Base-by-base conservation (phyloP, 2,329 filamentous ascomycete species). In the Chalaropsis ovoidea region DNA sequence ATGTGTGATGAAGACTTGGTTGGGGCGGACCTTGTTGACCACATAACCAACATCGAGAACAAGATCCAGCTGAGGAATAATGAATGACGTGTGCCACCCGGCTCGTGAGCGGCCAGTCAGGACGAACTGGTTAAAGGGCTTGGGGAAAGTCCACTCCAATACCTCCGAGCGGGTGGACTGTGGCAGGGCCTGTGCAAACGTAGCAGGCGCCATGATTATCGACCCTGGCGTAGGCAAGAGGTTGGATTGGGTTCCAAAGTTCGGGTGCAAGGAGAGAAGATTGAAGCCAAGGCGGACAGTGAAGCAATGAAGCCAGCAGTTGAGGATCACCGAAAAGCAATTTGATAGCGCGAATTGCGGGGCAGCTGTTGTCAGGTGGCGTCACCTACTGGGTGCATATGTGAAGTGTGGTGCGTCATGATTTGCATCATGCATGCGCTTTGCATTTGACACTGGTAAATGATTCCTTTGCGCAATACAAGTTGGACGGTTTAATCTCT, bases 71-170 rank as follows among this genome's bases (percentile, higher is more conserved):
- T 79, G 76, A 1, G 79, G 78, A 62, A 81, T 75, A 58, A 81
- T 72, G 67, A 81, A 81, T 4, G 78, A 80, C 1, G 79, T 81
- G 71, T 80, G 78, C 79, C 78, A 80, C 15, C 78, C 78, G 6
- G 79, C 79, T 15, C 78, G 76, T 7, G 78, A 80, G 31, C 75
- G 75, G 64, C 79, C 79, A 0, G 77, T 79, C 10, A 81, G 73
- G 3, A 77, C 72, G 65, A 74, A 74, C 61, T 78, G 74, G 62
- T 73, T 71, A 68, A 76, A 73, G 0, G 78, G 78, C 41, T 74
- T 75, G 6, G 78, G 78, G 67, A 80, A 77, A 11, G 71, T 72
- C 77, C 77, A 79, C 66, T 79, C 76, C 0, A 80, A 73, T 22
- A 79, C 71, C n/a, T 76, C 73, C 24, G 78, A 80, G 8, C 75